Base-by-base conservation (phyloP, 305 asterid genomes). In the Solanum hybrid region DNA sequence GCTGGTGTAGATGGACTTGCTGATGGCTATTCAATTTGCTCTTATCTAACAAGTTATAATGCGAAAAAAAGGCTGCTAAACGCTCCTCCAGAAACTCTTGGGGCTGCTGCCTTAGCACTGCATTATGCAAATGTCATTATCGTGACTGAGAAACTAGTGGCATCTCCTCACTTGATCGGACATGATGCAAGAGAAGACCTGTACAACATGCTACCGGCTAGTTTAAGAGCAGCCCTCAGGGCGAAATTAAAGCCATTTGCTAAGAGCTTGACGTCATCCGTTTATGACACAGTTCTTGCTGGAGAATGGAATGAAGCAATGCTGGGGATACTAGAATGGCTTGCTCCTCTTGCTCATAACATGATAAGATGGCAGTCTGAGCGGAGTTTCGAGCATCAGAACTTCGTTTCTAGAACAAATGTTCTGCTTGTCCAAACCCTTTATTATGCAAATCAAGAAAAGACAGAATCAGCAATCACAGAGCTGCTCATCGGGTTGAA, bases 361-460 rank as follows among this genome's bases (percentile, higher is more conserved):
- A 97, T 94, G 94, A 93, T 97, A 71, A 94, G 97, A 88, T 97
- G 99, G 99, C 99, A 97, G 89, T 94, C 99, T 0, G 98, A 96
- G 88, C 89, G 98, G 87, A 97, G 98, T 89, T 94, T 94, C 71
- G 99, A 95, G 91, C 99, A 96, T 91, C 99, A 94, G 89, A 94
- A 89, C 91, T 81, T 94, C 87, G 95, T 93, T 56, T 94, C 97
- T 7, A 93, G 93, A 86, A 95, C 97, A n/a, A 94, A 97, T 64
- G 95, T 96, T 85, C 95, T 96, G 87, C 98, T 97, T 8, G 98
- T 97, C 26, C 99, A 97, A 75, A 96, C 99, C 7, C 98, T 97
- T 32, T 94, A 90, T 94, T 95, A 94, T 90, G 99, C 98, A 2
- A 96, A 95, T 85, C 97, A 94, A 89, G 98, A 93, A 46, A 97